Conservation (phyloP, 2,329 filamentous ascomycete genomes). For the Scedosporium dehoogii region DNA sequence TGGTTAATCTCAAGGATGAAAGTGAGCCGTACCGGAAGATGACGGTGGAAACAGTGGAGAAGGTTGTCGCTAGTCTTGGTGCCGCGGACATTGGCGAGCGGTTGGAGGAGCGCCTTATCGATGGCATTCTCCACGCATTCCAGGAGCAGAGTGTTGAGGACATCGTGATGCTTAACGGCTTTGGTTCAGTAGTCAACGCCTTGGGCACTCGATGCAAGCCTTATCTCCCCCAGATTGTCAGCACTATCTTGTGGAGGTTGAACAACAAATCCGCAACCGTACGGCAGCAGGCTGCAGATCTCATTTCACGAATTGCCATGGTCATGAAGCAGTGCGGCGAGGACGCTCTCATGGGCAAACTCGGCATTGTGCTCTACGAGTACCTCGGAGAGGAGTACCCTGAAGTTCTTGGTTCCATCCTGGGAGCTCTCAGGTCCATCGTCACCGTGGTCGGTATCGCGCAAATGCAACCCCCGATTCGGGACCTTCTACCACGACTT, state of each 20-base stretch:
- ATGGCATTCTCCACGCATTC: slow-evolving; percentile 92
- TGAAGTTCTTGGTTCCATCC: slow-evolving; percentile 91
- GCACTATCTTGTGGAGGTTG: slow-evolving; percentile 87
- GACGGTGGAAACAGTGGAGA: slow-evolving; percentile 97
- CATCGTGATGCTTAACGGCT: slow-evolving; percentile 91
- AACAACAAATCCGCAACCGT: slow-evolving; percentile 98
- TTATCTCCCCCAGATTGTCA: slow-evolving; percentile 93
- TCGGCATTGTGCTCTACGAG: slow-evolving; percentile 91
- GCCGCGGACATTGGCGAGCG: slow-evolving; percentile 90
- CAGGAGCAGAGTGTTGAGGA: slow-evolving; percentile 98
- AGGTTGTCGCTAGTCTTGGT: slow-evolving; percentile 84
- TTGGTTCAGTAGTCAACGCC: slow-evolving; percentile 94
- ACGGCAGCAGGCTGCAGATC: slow-evolving; percentile 89
- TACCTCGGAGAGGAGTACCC: slow-evolving; percentile 98
- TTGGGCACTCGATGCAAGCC: slow-evolving; percentile 89
- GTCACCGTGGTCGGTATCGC: slow-evolving; percentile 97
- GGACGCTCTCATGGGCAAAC: slow-evolving; percentile 89
- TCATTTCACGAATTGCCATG: slow-evolving; percentile 94
- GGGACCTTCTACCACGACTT: slow-evolving; percentile 84
- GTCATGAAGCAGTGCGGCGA: slow-evolving; percentile 99
- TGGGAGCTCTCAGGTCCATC: slow-evolving; percentile 89
- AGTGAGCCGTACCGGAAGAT: slow-evolving; percentile 98
- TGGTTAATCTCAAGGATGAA: slow-evolving; percentile 94
- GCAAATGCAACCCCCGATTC: slow-evolving; percentile 97
- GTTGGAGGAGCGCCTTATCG: slow-evolving; percentile 85